Percentiles rank a stretch among this genome's conserved stretches.
phyloP scores from a whole-genome alignment of 2,329 filamentous ascomycete genomes.

The Penicillium griseofulvum region DNA sequence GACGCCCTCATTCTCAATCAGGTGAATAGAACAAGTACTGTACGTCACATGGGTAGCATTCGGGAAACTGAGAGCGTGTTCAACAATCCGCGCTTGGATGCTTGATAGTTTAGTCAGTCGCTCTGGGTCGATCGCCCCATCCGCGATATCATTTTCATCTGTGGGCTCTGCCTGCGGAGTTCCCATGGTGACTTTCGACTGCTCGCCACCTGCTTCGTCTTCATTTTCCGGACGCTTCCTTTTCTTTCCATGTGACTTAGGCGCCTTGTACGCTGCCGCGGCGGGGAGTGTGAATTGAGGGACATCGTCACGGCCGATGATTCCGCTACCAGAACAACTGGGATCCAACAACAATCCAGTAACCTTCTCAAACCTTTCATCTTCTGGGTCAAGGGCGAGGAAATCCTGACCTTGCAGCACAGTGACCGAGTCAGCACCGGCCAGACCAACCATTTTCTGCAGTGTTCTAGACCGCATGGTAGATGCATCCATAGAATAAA shows the following conservation, averaged over 20 bases:
- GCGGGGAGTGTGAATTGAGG: constrained; percentile 64
- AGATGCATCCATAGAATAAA: constrained; percentile 51
- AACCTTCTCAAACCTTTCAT: constrained; percentile 65
- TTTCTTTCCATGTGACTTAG: constrained; percentile 38
- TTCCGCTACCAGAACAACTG: constrained; percentile 93
- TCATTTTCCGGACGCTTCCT: constrained; percentile 39
- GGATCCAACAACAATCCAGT: constrained; percentile 82
- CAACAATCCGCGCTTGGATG: constrained; percentile 78
- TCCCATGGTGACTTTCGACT: constrained; percentile 7
- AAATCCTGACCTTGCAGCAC: constrained; percentile 80
- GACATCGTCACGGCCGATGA: constrained; percentile 81
- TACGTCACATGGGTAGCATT: constrained; percentile 76
- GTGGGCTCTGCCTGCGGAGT: constrained; percentile 21
- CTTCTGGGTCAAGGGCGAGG: constrained; percentile 66
- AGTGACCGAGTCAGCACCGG: constrained; percentile 66
- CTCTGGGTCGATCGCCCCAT: constrained; percentile 54
- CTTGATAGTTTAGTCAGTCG: constrained; percentile 71
- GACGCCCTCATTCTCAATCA: constrained; percentile 84
- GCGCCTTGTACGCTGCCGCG: constrained; percentile 15
- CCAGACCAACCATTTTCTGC: constrained; percentile 77
- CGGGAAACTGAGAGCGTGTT: constrained; percentile 82
- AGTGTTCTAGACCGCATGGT: constrained; percentile 66
- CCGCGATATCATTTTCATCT: constrained; percentile 38
- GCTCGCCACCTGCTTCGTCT: constrained; percentile 5
- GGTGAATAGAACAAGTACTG: constrained; percentile 87